These are phyloP conservation scores for Quercus engelmannii DNA, from an alignment of 306 rosid species.

Conservation along the genomic window DNA sequence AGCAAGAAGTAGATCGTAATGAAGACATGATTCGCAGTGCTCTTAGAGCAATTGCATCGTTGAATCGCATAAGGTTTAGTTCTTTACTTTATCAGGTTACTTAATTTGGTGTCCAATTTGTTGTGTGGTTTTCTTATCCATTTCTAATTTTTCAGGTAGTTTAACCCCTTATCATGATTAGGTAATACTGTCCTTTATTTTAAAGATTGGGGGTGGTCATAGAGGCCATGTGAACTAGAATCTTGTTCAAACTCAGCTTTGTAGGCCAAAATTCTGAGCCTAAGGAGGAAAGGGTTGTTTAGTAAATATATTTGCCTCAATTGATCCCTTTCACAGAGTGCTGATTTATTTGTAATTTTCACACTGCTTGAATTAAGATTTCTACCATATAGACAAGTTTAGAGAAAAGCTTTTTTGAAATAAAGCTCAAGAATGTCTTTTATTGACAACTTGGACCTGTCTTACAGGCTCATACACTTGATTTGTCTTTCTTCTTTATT, in stretches of 20 bases:
- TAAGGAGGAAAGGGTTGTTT: not conserved
- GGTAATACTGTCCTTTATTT: not conserved
- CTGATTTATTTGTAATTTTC: not conserved
- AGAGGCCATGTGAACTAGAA: no score
- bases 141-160: not conserved
- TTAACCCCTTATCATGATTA: not conserved
- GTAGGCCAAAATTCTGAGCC: no score
- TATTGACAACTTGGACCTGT: no score
- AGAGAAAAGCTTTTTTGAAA: not conserved
- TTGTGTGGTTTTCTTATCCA: not conserved
- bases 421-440: not conserved
- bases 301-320: not conserved
- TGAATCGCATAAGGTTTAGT: conserved; percentile 85
- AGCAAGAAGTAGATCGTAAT: conserved; percentile 99
- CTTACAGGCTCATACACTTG: no score
- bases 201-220: not conserved
- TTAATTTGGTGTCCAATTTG: not conserved
- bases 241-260: no score
- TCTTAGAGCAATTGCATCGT: conserved; percentile 90
- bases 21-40: conserved; percentile 99
- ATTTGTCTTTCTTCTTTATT: no score
- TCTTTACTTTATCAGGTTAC: conserved; percentile 21
- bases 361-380: not conserved
- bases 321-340: not conserved
- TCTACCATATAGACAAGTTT: not conserved